Conservation (phyloP, 371 early-diverging fungal genomes). For the Mortierella sp. region DNA sequence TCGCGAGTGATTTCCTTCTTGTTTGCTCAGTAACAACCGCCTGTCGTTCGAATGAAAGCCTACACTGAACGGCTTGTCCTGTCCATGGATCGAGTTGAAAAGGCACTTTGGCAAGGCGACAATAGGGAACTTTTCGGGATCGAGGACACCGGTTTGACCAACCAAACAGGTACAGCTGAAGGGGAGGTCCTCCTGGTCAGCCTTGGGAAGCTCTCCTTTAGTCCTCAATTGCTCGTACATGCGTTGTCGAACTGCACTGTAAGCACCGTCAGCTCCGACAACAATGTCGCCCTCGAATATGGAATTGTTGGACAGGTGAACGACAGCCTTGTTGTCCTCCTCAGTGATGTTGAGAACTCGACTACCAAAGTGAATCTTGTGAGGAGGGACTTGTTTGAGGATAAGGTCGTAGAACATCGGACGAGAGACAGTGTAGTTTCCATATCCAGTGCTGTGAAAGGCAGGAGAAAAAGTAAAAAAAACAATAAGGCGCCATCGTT, state of each 20-base stretch:
- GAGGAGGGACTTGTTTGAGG: constrained; percentile 9
- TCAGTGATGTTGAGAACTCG: not conserved
- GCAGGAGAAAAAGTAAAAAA: not conserved
- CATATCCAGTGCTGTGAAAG: constrained; percentile 8
- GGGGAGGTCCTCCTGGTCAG: not conserved
- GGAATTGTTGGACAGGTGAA: constrained; percentile 8
- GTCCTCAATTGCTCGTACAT: not conserved
- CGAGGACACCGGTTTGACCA: constrained; percentile 8
- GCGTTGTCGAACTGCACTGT: constrained; percentile 16
- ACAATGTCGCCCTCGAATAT: constrained; percentile 8
- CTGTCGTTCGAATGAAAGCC: not conserved
- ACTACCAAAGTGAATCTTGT: constrained; percentile 15
- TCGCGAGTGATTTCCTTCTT: too few relatives aligned
- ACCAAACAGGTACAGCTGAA: constrained; percentile 18
- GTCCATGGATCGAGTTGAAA: not conserved
- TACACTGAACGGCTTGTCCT: not conserved
- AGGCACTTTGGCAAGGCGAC: not conserved
- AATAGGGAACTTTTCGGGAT: constrained; percentile 2
- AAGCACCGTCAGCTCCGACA: constrained; percentile 23
- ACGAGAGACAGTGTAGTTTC: not conserved
- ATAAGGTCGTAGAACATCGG: constrained; percentile 20
- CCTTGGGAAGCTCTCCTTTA: constrained; percentile 1
- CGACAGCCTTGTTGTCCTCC: not conserved
- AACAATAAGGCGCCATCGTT: not conserved
- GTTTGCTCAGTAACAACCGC: too few relatives aligned